Conservation (phyloP, 805 yeast species). For the Cyberlindnera saturnus region DNA sequence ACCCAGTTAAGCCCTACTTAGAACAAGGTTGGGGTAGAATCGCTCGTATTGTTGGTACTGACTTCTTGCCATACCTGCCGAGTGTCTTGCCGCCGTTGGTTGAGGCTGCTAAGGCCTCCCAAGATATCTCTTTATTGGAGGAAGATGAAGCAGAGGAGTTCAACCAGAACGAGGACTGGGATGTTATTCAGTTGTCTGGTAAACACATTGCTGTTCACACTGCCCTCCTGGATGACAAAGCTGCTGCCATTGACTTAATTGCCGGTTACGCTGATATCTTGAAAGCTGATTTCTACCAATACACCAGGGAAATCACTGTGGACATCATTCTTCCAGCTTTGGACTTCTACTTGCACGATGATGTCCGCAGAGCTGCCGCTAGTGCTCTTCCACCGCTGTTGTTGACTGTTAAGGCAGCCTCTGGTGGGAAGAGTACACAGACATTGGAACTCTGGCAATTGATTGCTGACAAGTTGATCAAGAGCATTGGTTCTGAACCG, state of each 20-base stretch:
- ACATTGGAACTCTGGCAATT: slow-evolving; percentile 67
- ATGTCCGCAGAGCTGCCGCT: slow-evolving; percentile 90
- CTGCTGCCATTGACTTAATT: slow-evolving; percentile 82
- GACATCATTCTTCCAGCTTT: slow-evolving; percentile 85
- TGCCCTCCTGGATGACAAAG: slow-evolving; percentile 90
- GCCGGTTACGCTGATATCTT: slow-evolving; percentile 80
- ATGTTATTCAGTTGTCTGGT: slow-evolving; percentile 84
- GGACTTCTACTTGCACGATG: slow-evolving; percentile 88
- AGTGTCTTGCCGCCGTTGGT: slow-evolving; percentile 87
- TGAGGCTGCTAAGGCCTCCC: slow-evolving; percentile 80
- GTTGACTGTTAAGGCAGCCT: slow-evolving; percentile 47
- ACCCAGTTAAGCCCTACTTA: slow-evolving; percentile 78
- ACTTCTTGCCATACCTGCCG: slow-evolving; percentile 78
- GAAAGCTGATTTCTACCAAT: slow-evolving; percentile 76
- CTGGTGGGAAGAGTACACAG: slow-evolving; percentile 47
- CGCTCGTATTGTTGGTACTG: slow-evolving; percentile 79
- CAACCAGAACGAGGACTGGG: slow-evolving; percentile 89
- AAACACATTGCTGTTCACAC: slow-evolving; percentile 94
- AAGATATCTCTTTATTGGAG: slow-evolving; percentile 83
- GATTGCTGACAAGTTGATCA: slow-evolving; percentile 60
- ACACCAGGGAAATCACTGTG: slow-evolving; percentile 68
- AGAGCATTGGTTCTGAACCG: slow-evolving; percentile 69
- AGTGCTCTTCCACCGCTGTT: slow-evolving; percentile 74
- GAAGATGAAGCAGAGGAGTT: slow-evolving; percentile 83
- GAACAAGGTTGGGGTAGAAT: slow-evolving; percentile 96